These are phyloP conservation scores for Spathaspora sp. DNA, from an alignment of 1,139 yeast species.

Conservation along the genomic window DNA sequence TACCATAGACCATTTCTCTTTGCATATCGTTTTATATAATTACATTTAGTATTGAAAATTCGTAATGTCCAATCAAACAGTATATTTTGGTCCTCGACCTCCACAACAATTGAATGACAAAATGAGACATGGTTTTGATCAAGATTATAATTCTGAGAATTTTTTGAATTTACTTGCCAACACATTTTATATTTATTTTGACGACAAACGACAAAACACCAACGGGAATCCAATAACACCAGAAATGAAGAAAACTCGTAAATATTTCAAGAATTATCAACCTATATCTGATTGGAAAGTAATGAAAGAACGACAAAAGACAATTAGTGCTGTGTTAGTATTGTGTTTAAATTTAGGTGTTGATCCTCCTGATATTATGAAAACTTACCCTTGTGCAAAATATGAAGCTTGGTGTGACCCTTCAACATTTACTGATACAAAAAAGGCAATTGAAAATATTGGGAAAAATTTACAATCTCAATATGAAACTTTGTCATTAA, in stretches of 20 bases:
- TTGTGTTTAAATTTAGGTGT: conserved; percentile 91
- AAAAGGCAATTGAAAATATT: conserved; percentile 87
- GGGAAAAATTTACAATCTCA: conserved; percentile 87
- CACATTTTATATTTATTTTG: conserved; percentile 76
- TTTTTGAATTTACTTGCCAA: conserved; percentile 64
- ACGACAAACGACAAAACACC: conserved; percentile 88
- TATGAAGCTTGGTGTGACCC: conserved; percentile 96
- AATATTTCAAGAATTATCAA: conserved; percentile 54
- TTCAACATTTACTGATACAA: conserved; percentile 75
- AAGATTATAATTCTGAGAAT: conserved; percentile 63
- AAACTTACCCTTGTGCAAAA: conserved; percentile 92
- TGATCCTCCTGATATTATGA: conserved; percentile 94
- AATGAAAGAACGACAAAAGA: conserved; percentile 86
- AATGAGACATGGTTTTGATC: conserved; percentile 81
- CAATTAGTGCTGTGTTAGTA: conserved; percentile 92
- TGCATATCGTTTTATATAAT: neutral
- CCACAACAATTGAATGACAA: conserved; percentile 50
- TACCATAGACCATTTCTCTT: no score
- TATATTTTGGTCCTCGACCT: conserved; percentile 32
- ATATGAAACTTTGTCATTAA: conserved; percentile 81
- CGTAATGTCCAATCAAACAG: conserved; percentile 10
- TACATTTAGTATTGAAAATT: neutral
- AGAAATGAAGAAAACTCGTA: conserved; percentile 45
- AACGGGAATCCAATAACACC: conserved; percentile 81
- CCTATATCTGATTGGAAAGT: conserved; percentile 88